phyloP scores from a whole-genome alignment of 2,329 filamentous ascomycete species.

The Coniochaeta hoffmannii region DNA sequence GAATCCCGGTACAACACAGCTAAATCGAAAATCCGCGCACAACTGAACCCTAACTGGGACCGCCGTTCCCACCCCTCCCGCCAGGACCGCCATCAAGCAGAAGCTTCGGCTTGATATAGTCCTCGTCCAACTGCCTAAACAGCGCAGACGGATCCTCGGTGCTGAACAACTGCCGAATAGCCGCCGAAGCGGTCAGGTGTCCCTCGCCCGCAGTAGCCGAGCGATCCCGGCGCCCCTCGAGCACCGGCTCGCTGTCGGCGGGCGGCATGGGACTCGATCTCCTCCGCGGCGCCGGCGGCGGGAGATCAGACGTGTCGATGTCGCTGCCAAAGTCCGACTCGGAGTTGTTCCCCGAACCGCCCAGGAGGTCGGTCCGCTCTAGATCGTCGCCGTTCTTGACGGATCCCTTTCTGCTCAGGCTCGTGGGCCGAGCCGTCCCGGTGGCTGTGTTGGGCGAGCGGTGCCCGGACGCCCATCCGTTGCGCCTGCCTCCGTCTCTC shows the following conservation, averaged over 20 bases:
- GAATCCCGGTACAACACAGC: background rate
- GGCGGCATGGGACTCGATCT: constrained; percentile 31
- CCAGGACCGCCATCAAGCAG: constrained; percentile 61
- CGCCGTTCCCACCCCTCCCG: background rate
- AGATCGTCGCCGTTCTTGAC: constrained; percentile 33
- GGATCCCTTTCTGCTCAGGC: constrained; percentile 46
- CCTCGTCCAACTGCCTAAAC: constrained; percentile 90
- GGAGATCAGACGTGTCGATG: constrained; percentile 59
- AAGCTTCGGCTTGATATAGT: constrained; percentile 88
- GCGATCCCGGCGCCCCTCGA: constrained; percentile 17
- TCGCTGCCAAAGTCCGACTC: constrained; percentile 57
- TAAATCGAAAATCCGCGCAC: background rate
- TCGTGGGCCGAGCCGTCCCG: constrained; percentile 29
- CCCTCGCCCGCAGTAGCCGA: constrained; percentile 14
- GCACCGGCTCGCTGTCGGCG: constrained; percentile 7
- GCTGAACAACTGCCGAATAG: constrained; percentile 74
- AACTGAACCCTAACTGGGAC: background rate
- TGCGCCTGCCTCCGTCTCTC: constrained; percentile 9
- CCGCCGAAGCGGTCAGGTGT: constrained; percentile 63
- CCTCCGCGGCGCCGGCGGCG: constrained; percentile 46
- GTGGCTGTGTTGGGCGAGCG: constrained; percentile 36
- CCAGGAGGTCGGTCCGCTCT: constrained; percentile 51
- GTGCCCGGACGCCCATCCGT: constrained; percentile 47
- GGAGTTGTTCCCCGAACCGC: constrained; percentile 31
- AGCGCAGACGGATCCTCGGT: constrained; percentile 83